Base-by-base conservation (phyloP, 768 basidiomycete species). In the Collybia mongolica region DNA sequence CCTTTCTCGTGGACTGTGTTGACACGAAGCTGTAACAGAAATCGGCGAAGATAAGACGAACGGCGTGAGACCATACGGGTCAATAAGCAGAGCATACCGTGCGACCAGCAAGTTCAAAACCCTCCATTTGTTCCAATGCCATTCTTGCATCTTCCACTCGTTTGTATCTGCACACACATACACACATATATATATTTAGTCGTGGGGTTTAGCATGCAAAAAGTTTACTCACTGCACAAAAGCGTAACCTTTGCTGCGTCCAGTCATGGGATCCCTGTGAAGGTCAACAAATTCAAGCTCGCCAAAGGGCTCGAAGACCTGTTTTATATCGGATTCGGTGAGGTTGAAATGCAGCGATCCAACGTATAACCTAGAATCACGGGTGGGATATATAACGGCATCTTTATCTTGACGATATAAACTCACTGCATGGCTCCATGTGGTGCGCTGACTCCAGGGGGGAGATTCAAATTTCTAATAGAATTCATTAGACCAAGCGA, bases 271-370 rank as follows among this genome's bases (percentile, higher is more conserved):
- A 68, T 98, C 94, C 66, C 90, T 84, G 70, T 97, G 97, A 63
- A 98, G 81, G 78, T 99, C 96, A 66, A 99, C 94, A 73, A 95
- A 95, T 71, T 96, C 96, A 59, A 99, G 79, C 72, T 95, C 91
- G 61, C 97, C 97, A 68, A 98, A 99, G 8, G 96, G 94, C 66
- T 97, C 94, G 69, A 99, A 99, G 59, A 99, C 96, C 82, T 98
- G 94, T 72, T 88, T 91, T 73, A 99, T 89, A 75, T 99, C 96
- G 60, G 92, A 87, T 72, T 97, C 91, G 48, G 93, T 91, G 53
- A 99, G 86, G 69, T 93, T 95, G 77, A 96, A 97, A 70, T 98
- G 93, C 40, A 99, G 75, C 53, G 93, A 96, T 51, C 93, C 94
- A 68, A 99, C 93, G 67, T 97, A 99, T 67, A 99, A 82, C 68